Base-by-base conservation (phyloP, 2,329 filamentous ascomycete genomes). In the Beauveria caledonica region DNA sequence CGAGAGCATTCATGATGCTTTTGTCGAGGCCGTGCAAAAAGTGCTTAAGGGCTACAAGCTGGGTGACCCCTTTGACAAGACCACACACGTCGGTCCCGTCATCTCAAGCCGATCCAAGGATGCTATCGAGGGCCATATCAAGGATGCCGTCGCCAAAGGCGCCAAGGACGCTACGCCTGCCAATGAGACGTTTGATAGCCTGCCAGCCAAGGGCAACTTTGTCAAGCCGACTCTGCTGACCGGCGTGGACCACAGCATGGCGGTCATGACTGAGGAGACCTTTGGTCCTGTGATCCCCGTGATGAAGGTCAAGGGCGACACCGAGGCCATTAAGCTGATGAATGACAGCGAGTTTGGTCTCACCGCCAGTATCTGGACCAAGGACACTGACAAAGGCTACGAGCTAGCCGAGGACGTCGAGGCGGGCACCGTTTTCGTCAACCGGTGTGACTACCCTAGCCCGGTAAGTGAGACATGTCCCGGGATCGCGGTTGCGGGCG, bases 361-460 rank as follows among this genome's bases (percentile, higher is more conserved):
- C 63, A 97, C 93, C 3, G 93, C 92, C n/a, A 96, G 91, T 69
- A 92, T 97, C 68, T 97, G 93, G 93, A 96, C 92, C 61, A 95
- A 94, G 73, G 91, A 97, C 70, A 84, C 86, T 2, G 80, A 78
- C 50, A 86, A 81, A 70, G 93, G 88, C 17, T 86, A 92, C 67
- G 82, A 89, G 71, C 80, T 97, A 57, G 85, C 88, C 44, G 87
- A 94, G 60, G 80, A 86, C 55, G 85, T 97, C 52, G 92, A 97
- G 72, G 92, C 93, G 50, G 93, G 93, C 46, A 97, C 93, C 1
- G 92, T 97, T 53, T 97, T 97, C 76, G 90, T 97, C 68, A 97
- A 97, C 74, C 85, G 93, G 68, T 92, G 90, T 70, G 93, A 97
- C 73, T 97, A 85, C 73, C 93, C 93, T 52, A 91, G 88, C 72